Percentiles rank a stretch among this genome's conserved stretches.
These are phyloP conservation scores for Trichophyton benhamiae DNA, from an alignment of 2,329 filamentous ascomycete genomes.

Conservation along the genomic window DNA sequence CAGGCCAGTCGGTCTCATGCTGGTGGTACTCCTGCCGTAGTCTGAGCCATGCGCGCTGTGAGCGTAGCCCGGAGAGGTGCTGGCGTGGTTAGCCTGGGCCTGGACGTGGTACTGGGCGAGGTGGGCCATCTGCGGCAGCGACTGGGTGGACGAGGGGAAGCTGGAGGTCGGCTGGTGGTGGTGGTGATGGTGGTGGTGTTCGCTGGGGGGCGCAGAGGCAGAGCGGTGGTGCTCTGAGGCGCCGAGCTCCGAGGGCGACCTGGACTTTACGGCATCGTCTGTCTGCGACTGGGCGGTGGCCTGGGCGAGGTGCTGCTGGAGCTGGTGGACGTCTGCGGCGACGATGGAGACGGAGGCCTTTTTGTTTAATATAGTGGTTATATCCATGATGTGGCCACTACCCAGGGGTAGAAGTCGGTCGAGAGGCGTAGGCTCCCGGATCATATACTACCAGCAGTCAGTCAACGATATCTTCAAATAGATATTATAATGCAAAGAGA, in stretches of 20 bases:
- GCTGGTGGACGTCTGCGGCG: constrained; percentile 26
- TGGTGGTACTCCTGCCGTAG: constrained; percentile 15
- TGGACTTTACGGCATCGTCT: constrained; percentile 19
- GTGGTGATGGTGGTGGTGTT: constrained; percentile 35
- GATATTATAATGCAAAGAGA: no score
- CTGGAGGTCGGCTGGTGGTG: constrained; percentile 17
- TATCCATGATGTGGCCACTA: constrained; percentile 31
- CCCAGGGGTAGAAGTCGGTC: neutral
- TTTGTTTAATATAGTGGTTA: constrained; percentile 41
- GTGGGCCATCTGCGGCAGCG: constrained; percentile 39
- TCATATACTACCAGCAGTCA: neutral
- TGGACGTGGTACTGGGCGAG: constrained; percentile 44
- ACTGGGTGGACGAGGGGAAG: constrained; percentile 45
- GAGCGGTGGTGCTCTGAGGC: constrained; percentile 45
- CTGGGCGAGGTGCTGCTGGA: constrained; percentile 34
- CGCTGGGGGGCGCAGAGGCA: constrained; percentile 38
- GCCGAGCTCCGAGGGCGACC: constrained; percentile 42
- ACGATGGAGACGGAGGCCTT: constrained; percentile 36
- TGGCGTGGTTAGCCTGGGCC: constrained; percentile 41
- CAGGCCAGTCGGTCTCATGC: constrained; percentile 31
- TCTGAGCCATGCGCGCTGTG: constrained; percentile 30
- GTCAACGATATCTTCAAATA: no score
- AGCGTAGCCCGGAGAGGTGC: constrained; percentile 30
- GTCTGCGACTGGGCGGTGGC: constrained; percentile 18
- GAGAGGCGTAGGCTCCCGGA: neutral